Evolutionary conservation across 306 rosid genomes (phyloP).

Genomic region (Cucurbita argyrosperma): DNA sequence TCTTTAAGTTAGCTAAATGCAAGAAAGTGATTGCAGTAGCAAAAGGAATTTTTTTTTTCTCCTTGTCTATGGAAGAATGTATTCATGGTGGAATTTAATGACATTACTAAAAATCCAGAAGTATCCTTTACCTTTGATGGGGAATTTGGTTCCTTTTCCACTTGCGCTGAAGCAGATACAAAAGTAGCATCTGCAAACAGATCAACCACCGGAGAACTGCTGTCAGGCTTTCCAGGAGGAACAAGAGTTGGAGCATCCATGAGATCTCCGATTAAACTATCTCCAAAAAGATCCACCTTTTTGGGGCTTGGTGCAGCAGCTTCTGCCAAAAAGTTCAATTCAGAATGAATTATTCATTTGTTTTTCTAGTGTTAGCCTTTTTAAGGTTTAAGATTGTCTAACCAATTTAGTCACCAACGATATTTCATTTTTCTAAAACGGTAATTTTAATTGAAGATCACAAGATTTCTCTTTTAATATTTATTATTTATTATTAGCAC

Average conservation of each 20-base stretch:
- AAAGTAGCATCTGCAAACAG: constrained; percentile 87
- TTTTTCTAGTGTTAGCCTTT: neutral
- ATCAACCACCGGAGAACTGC: constrained; percentile 55
- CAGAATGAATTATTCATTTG: neutral
- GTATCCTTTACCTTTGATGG: constrained; percentile 39
- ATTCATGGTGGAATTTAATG: neutral
- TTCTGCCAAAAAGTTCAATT: constrained; percentile 42
- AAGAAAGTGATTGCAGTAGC: neutral
- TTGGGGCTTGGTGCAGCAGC: constrained; percentile 47
- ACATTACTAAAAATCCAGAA: neutral
- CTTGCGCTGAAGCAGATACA: constrained; percentile 55
- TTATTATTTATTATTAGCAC: no score
- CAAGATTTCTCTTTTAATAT: neutral
- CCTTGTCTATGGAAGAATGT: neutral
- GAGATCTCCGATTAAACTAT: constrained; percentile 71
- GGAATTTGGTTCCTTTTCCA: constrained; percentile 43
- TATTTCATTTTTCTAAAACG: neutral
- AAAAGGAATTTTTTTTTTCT: neutral
- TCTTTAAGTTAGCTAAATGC: neutral
- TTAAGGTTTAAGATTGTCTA: neutral
- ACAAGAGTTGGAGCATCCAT: constrained; percentile 68
- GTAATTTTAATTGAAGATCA: neutral
- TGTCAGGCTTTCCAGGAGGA: constrained; percentile 39
- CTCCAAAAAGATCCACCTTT: constrained; percentile 70
- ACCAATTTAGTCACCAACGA: neutral